Percentiles rank a stretch among this genome's conserved stretches.
Evolutionary conservation across 805 yeast species (phyloP).

Genomic region (Cyberlindnera americana): DNA sequence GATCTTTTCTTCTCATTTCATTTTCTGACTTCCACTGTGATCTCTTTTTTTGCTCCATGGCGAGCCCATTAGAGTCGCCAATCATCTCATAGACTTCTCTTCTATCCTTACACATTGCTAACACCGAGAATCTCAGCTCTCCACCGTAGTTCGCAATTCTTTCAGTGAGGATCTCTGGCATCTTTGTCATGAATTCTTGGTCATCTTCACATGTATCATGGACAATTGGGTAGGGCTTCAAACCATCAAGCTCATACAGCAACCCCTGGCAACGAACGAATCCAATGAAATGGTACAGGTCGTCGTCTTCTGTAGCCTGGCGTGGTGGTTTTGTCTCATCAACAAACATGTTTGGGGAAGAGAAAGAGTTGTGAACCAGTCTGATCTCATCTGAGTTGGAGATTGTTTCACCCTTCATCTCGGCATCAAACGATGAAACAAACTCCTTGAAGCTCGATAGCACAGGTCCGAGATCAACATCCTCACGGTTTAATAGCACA

Average conservation of each 20-base stretch:
- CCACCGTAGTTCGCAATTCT: conserved; percentile 44
- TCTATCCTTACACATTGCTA: conserved; percentile 51
- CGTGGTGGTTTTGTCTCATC: conserved; percentile 34
- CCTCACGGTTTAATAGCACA: conserved; percentile 43
- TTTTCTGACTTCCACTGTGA: conserved; percentile 52
- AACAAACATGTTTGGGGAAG: conserved; percentile 48
- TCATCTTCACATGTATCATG: conserved; percentile 43
- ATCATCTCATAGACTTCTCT: conserved; percentile 34
- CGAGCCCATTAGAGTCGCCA: conserved; percentile 39
- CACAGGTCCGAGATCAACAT: conserved; percentile 46
- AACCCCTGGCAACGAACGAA: conserved; percentile 41
- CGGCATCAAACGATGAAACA: conserved; percentile 50
- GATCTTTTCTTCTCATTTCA: conserved; percentile 50
- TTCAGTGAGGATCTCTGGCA: conserved; percentile 42
- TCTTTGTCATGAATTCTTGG: conserved; percentile 39
- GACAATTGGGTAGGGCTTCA: conserved; percentile 50
- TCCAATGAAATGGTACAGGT: conserved; percentile 58
- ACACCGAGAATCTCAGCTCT: conserved; percentile 54
- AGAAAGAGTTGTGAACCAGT: conserved; percentile 56
- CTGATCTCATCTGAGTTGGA: conserved; percentile 56
- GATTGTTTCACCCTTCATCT: conserved; percentile 56
- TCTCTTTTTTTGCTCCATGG: conserved; percentile 44
- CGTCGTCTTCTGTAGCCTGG: conserved; percentile 40
- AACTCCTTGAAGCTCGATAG: conserved; percentile 46
- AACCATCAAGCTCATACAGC: conserved; percentile 62